Conservation (phyloP, 1,284 basidiomycete genomes). For the Tilletia caries region DNA sequence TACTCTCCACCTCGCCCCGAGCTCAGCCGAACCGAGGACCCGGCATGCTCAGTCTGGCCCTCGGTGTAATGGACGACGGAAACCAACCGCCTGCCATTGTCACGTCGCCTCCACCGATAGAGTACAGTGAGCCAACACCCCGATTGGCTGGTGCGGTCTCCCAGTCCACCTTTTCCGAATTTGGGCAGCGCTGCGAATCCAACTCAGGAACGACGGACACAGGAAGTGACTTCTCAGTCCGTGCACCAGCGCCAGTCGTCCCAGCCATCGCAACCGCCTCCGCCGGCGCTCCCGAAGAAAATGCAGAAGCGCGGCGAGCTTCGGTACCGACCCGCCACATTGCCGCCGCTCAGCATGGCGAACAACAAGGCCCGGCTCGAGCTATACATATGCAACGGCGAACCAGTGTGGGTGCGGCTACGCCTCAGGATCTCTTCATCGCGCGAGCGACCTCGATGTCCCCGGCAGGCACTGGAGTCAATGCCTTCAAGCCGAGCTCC, state of each 20-base stretch:
- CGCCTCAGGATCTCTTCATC: background rate
- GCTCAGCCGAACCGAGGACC: background rate
- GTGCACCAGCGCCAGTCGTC: background rate
- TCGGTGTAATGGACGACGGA: background rate
- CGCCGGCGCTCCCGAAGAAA: background rate
- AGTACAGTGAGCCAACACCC: background rate
- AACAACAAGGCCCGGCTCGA: background rate
- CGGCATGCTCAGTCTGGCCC: background rate
- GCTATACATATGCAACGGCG: background rate
- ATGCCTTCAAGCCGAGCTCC: conserved; percentile 7
- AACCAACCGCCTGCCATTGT: background rate
- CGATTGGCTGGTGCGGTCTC: background rate
- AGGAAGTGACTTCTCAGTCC: conserved; percentile 9
- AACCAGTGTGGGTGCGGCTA: background rate
- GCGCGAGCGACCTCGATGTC: background rate
- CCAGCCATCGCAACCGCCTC: background rate
- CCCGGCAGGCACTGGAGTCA: background rate
- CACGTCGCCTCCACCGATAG: conserved; percentile 8
- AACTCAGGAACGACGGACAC: background rate
- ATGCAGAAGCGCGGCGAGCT: background rate
- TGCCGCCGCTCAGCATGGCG: background rate
- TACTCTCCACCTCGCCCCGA: conserved; percentile 22
- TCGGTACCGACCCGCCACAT: background rate
- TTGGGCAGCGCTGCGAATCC: background rate
- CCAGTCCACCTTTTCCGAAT: background rate